phyloP scores from a whole-genome alignment of 805 yeast genomes.

The Cyberlindnera mycetangii region DNA sequence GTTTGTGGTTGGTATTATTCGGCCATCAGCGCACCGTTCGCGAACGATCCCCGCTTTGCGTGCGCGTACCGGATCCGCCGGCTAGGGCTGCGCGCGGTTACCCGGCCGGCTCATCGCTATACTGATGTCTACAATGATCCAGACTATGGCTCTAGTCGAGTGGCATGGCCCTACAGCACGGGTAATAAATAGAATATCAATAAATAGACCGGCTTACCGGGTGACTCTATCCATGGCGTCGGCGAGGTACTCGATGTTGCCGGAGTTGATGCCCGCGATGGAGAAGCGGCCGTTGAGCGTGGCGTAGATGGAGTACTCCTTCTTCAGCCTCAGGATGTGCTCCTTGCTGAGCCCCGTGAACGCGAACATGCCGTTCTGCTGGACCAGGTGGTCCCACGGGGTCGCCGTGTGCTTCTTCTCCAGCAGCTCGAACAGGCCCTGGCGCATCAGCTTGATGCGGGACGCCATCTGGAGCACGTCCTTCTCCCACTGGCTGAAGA shows the following conservation, averaged over 20 bases:
- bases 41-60: no score
- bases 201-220: slow-evolving; percentile 2
- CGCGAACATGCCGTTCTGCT: slow-evolving; percentile 96
- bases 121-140: no score
- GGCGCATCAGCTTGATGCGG: slow-evolving; percentile 73
- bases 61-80: no score
- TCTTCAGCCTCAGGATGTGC: slow-evolving; percentile 69
- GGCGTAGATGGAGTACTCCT: slow-evolving; percentile 75
- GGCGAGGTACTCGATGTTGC: slow-evolving; percentile 74
- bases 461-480: slow-evolving; percentile 80
- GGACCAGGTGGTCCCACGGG: slow-evolving; percentile 77
- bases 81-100: no score
- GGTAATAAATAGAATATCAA: neutral
- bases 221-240: slow-evolving; percentile 48
- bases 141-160: no score
- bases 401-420: slow-evolving; percentile 47
- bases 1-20: no score
- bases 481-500: slow-evolving; percentile 71
- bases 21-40: no score
- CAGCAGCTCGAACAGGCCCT: slow-evolving; percentile 57
- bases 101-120: no score
- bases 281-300: slow-evolving; percentile 91
- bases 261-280: slow-evolving; percentile 80
- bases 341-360: slow-evolving; percentile 75
- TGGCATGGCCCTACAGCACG: no score